Base-by-base conservation (phyloP, 768 basidiomycete species). In the Boletus subcaerulescens region DNA sequence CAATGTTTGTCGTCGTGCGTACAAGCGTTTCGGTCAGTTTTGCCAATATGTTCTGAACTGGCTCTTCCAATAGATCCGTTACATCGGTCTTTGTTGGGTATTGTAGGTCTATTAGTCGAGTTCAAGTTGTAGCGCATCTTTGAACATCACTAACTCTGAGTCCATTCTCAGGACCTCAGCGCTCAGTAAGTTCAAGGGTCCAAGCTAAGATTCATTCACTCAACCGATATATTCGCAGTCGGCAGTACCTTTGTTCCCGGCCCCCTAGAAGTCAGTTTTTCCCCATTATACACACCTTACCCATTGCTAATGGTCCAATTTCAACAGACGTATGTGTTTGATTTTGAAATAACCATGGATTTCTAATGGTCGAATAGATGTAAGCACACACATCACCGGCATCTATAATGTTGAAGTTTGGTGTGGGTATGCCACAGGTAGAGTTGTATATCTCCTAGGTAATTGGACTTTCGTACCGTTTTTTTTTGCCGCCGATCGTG, bases 371-470 rank as follows among this genome's bases (percentile, higher is more conserved):
- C 5, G 15, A 14, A 38, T 38, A 38, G 36, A 7, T 38, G 36
- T 38, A 38, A 15, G 36, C 17, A 38, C 12, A 38, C 36, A 5
- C 22, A 24, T 24, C 22, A 22, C 22, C 4, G 22, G 3, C 22
- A 24, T 24, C 22, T 24, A 0, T 4, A 24, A 3, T 24, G 24
- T 24, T 1, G 5, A 24, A 24, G 3, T 24, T 0, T 24, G 24
- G 1, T 5, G 24, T 24, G 13, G 14, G 3, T 33, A 33, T 33
- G 1, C 32, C 32, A 33, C 0, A 38, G 36, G 36, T 38, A 38
- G 0, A 15, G 15, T n/a, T 0, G 6, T n/a, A 7, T 38, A 0
- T 1, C n/a, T 39, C 0, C 0, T n/a, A 15, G 1, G n/a, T 8
- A 1, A 9, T n/a, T 39, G 38, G 38, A 8, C 15, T 13, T 39